Evolutionary conservation across 2,329 filamentous ascomycete species (phyloP), one percentile per base, ranked within the genome.

Genomic region (Chrysosporium keratinophilum): DNA sequence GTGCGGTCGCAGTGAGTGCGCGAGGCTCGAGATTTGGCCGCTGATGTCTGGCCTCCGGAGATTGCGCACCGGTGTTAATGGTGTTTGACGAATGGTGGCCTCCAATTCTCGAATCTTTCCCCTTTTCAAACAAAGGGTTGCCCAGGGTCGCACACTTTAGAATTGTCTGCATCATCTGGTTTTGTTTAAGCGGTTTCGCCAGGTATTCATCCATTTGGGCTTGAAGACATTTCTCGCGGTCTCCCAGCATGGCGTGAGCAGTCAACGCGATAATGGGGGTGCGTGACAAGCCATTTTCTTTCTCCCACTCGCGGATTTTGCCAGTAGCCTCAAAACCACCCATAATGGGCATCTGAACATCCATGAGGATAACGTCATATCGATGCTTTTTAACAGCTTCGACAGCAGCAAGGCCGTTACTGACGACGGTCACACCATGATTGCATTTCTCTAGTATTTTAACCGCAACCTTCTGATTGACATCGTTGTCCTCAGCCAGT

Each of bases 341-440:
- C 90, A 97, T 97, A 64, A 97, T 87, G n/a, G 93, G 93, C 93
- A 98, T 98, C 69, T 97, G 93, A 15, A 98, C 93, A 67, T 98
- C 93, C 93, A 98, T 98, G 47, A 98, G 78, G 59, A 98, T 93
- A 57, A 95, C 88, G 69, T 98, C 93, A 68, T 94, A 98, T 67
- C 88, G 85, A 73, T 86, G 91, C 67, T 84, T 82, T 76, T 94
- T 90, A 62, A 96, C 83, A n/a, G 87, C 84, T 65, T 96, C 87
- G 12, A 97, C 83, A 1, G 93, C 93, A 66, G 97, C 91, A 59
- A 90, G 79, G 57, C 93, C 93, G 67, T 98, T 98, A 63, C 90
- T 88, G 42, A 95, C 93, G 20, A 98, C 93, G 1, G 71, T 73
- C 9, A 74, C 71, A n/a, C 71, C 70, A 57, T 74, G 71, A 65